phyloP scores from a whole-genome alignment of 768 basidiomycete genomes.

The Dacryopinax primogenitus region DNA sequence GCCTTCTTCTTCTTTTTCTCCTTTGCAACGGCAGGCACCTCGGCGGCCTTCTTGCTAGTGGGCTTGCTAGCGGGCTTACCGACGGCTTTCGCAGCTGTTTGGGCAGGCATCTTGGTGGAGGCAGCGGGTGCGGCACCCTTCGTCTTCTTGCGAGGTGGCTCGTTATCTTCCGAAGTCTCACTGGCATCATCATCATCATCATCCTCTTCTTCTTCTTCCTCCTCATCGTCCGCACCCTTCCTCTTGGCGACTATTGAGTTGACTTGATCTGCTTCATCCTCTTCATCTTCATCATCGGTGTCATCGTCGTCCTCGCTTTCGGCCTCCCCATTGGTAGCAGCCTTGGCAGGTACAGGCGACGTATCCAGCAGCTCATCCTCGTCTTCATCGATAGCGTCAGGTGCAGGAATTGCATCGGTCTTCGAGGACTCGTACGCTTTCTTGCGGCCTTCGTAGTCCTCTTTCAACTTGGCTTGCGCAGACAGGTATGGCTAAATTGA shows the following conservation, averaged over 20 bases:
- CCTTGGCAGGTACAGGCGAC: conserved; percentile 41
- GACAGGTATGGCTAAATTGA: background rate
- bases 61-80: background rate
- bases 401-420: conserved; percentile 40
- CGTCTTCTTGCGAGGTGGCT: background rate
- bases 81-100: background rate
- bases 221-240: conserved; percentile 19
- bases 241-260: conserved; percentile 22
- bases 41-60: background rate
- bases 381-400: conserved; percentile 50
- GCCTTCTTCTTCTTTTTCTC: conserved; percentile 1
- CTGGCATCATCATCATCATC: conserved; percentile 16
- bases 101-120: background rate
- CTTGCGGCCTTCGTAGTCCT: background rate
- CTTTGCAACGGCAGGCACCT: background rate
- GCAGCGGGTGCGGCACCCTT: background rate
- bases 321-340: conserved; percentile 41
- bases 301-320: conserved; percentile 24
- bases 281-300: conserved; percentile 37
- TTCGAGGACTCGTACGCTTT: conserved; percentile 47
- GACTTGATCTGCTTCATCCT: conserved; percentile 35
- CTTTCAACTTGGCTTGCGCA: conserved; percentile 3
- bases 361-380: conserved; percentile 31
- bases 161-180: conserved; percentile 10
- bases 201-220: conserved; percentile 19